Base-by-base conservation (phyloP, 768 basidiomycete species). In the Trametes villosa region DNA sequence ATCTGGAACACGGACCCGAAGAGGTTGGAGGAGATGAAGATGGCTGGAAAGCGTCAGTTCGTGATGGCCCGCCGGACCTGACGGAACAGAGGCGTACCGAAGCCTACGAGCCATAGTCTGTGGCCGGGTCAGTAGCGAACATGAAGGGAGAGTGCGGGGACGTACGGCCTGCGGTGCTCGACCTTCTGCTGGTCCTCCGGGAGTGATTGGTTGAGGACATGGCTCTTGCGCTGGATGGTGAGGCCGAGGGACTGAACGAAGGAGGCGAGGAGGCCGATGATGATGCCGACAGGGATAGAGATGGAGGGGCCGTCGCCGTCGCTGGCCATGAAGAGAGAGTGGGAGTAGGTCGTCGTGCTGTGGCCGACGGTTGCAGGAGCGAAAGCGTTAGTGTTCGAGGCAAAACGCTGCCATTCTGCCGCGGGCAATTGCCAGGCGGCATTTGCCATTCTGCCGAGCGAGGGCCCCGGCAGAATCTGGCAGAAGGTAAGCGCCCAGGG, bases 201-300 rank as follows among this genome's bases (percentile, higher is more conserved):
- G 12, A 89, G 79, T 3, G 77, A 74, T 66, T 93, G 90, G 70
- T 96, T 92, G 50, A 88, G 76, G 49, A 96, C 83, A 81, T 98
- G 95, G 66, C 91, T 93, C 79, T 96, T 94, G 61, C 95, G 87
- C 72, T 96, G 95, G 56, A 98, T 87, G 26, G 95, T 96, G 41
- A 98, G 82, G 20, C 94, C 94, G 11, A 95, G 78, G 22, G 90
- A 92, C 74, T 96, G 94, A n/a, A 96, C 79, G 70, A 91, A 92
- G 6, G 89, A 92, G 17, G 93, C 91, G 13, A 93, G 71, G 40
- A 97, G 83, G 26, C 94, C 94, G 53, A 87, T 77, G 47, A 70
- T 70, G 59, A 80, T 80, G 20, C 78, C 78, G 13, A 75, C 68
- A n/a, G 75, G 75, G 51, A 80, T 76, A 50, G 78, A 76, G 63